These are phyloP conservation scores for Penicillium olsonii DNA, from an alignment of 2,329 filamentous ascomycete species.

Conservation along the genomic window DNA sequence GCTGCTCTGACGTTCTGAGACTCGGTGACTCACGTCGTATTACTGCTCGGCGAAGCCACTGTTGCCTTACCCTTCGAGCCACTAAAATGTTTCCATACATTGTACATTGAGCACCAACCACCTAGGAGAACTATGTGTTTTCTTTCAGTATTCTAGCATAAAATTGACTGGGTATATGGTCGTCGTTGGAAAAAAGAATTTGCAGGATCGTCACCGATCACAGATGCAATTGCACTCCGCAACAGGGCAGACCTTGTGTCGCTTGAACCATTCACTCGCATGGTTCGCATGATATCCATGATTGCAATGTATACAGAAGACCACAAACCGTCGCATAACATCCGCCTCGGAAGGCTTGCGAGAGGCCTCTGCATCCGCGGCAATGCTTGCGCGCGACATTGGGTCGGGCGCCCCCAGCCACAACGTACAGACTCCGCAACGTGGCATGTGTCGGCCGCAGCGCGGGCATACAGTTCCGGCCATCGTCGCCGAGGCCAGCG, in stretches of 20 bases:
- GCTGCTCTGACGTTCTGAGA: too few species aligned
- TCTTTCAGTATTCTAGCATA: slow-evolving; percentile 1
- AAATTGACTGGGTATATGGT: slow-evolving; percentile 17
- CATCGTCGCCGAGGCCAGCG: slow-evolving; percentile 37
- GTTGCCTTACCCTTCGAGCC: too few species aligned
- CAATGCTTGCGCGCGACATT: slow-evolving; percentile 41
- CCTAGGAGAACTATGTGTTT: background rate
- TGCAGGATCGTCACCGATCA: slow-evolving; percentile 30
- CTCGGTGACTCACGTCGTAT: too few species aligned
- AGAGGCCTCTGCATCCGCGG: slow-evolving; percentile 33
- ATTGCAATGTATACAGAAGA: slow-evolving; percentile 64
- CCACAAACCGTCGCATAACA: slow-evolving; percentile 56
- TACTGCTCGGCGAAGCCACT: too few species aligned
- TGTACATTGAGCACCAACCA: too few species aligned
- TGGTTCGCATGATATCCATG: slow-evolving; percentile 67
- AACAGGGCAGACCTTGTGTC: slow-evolving; percentile 42
- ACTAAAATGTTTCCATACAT: too few species aligned
- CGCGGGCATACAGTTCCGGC: slow-evolving; percentile 60
- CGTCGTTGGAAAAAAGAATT: slow-evolving; percentile 2
- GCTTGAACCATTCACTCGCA: slow-evolving; percentile 61
- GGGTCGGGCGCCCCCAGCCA: slow-evolving; percentile 63
- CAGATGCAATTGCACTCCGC: slow-evolving; percentile 45
- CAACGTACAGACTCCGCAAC: slow-evolving; percentile 63
- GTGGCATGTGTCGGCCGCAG: slow-evolving; percentile 63
- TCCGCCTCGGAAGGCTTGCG: slow-evolving; percentile 40